A percentile compares a stretch with the other conserved stretches of the same genome.
Evolutionary conservation across 768 basidiomycete species (phyloP).

Genomic region (Piloderma croceum): DNA sequence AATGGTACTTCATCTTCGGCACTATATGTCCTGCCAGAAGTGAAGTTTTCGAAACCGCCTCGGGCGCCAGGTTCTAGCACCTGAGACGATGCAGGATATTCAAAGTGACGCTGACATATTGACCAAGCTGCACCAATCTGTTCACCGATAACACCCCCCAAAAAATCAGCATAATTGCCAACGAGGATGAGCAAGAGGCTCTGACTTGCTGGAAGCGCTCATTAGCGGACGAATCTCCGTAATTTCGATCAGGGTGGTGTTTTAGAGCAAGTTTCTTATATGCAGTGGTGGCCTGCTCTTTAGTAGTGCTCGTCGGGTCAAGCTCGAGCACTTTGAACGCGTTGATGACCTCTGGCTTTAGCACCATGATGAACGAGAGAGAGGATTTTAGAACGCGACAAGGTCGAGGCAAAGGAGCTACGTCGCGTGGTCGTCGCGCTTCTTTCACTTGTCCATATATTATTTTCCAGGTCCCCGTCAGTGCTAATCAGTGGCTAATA

Average conservation of each 20-base stretch:
- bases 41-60: neutral
- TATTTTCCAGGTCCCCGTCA: no score
- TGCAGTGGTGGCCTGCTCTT: conserved; percentile 21
- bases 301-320: conserved; percentile 19
- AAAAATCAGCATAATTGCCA: conserved; percentile 10
- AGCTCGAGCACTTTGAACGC: conserved; percentile 26
- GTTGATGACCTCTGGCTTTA: conserved; percentile 23
- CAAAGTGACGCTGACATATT: conserved; percentile 30
- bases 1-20: neutral
- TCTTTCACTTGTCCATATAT: no score
- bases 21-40: neutral
- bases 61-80: neutral
- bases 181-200: conserved; percentile 3
- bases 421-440: no score
- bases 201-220: conserved; percentile 32
- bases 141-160: no score
- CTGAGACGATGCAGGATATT: conserved; percentile 28
- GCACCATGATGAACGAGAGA: no score
- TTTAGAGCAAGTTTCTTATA: conserved; percentile 28
- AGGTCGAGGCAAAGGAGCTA: no score
- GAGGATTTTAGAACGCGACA: no score
- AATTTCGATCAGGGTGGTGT: conserved; percentile 32
- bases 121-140: conserved; percentile 34
- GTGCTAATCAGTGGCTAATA: no score
- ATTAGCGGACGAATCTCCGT: conserved; percentile 26